phyloP scores from a whole-genome alignment of 441 rosid species.

The Erodium texanum region DNA sequence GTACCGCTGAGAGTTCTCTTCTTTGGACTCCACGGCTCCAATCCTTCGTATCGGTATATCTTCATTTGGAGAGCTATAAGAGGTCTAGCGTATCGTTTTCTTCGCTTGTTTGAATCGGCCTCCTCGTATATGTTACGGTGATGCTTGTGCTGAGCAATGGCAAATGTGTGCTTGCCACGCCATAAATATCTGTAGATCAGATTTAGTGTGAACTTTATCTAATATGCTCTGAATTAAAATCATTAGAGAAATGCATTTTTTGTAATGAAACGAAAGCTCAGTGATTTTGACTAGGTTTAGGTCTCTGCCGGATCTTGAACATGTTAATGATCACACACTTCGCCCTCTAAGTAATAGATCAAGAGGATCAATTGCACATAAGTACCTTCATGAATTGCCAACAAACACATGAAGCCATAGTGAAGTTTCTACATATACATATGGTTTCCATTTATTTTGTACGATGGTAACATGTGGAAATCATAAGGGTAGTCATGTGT shows the following conservation, averaged over 20 bases:
- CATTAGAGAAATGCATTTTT: conserved; percentile 7
- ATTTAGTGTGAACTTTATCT: conserved; percentile 5
- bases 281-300: background rate
- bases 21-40: conserved; percentile 82
- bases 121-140: conserved; percentile 78
- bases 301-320: no score
- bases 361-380: no score
- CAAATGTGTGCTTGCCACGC: conserved; percentile 84
- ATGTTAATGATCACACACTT: no score
- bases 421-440: no score
- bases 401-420: no score
- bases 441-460: no score
- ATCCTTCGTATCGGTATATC: conserved; percentile 70
- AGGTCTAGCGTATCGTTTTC: conserved; percentile 87
- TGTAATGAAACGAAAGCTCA: background rate
- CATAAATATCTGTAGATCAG: conserved; percentile 60
- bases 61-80: conserved; percentile 91
- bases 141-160: conserved; percentile 92
- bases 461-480: no score
- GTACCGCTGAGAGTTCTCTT: conserved; percentile 72
- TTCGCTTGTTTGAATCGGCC: conserved; percentile 91
- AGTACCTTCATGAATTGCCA: no score
- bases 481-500: no score
- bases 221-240: conserved; percentile 1
- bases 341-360: no score